Base-by-base conservation (phyloP, 148 eudicot genomes). In the Chenopodium formosanum region DNA sequence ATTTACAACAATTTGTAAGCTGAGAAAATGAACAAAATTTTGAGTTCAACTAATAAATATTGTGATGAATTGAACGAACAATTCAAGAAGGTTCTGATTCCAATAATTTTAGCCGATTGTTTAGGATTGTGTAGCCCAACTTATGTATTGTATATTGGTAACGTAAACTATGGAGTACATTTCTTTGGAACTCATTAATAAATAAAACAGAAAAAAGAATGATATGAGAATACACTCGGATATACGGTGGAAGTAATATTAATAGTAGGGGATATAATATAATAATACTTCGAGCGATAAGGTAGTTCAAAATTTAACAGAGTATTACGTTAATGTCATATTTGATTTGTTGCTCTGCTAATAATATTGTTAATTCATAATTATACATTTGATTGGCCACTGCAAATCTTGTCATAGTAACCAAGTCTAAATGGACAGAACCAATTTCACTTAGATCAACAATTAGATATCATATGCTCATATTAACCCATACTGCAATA, bases 51-150 rank as follows among this genome's bases (percentile, higher is more conserved):
- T 22, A 12, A 50, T 0, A 40, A 40, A 6, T 40, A 40, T 40
- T 40, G 44, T 40, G 44, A 40, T 40, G 44, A 40, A 40, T 40
- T 40, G 44, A 40, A 40, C 44, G 44, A 40, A 40, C 44, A 40
- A 4, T 40, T 40, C 44, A 40, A 40, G 44, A 40, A 40, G 44
- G 44, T 48, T 48, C 52, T 10, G 52, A 48, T 48, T 48, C 52
- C 52, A 56, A 56, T 56, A 13, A 56, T 13, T 47, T 17, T 56
- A 12, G 53, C 52, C 48, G 75, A 71, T 20, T 40, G 53, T 71
- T 47, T 73, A 73, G 58, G 76, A 46, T 73, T 9, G 17, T 73
- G 76, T 73, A 46, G 76, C 76, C 58, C 31, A 20, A 70, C 74
- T 70, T 70, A 16, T 7, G 73, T 32, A 14, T 56, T 13, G 0